Percentiles rank a stretch among this genome's conserved stretches.
phyloP scores from a whole-genome alignment of 805 yeast species.

The Wickerhamiella hasegawae region DNA sequence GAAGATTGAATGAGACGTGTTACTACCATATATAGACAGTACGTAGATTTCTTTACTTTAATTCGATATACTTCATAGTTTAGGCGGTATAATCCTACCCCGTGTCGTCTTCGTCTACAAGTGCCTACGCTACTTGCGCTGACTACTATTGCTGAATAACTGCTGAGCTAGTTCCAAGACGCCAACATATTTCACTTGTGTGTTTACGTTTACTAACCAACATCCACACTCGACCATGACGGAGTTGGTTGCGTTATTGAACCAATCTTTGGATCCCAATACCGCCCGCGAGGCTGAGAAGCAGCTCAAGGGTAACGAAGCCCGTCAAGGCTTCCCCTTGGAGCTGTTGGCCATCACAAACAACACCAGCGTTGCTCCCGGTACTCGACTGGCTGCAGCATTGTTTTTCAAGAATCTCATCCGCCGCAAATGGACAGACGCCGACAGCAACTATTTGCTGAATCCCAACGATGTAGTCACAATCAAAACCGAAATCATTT shows the following conservation, averaged over 20 bases:
- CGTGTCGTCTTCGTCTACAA: no score
- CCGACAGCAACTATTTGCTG: constrained; percentile 63
- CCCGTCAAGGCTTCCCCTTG: constrained; percentile 57
- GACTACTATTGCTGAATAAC: no score
- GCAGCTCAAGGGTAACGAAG: constrained; percentile 45
- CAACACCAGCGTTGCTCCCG: constrained; percentile 31
- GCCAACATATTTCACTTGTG: background rate
- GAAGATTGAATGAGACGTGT: no score
- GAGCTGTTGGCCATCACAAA: constrained; percentile 67
- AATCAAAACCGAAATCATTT: constrained; percentile 62
- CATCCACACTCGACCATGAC: background rate
- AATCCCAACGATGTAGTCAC: constrained; percentile 43
- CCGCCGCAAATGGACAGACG: constrained; percentile 78
- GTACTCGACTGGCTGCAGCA: constrained; percentile 74
- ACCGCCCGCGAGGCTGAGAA: constrained; percentile 31
- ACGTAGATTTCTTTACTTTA: no score
- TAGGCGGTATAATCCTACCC: no score
- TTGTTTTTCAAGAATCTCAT: constrained; percentile 79
- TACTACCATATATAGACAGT: no score
- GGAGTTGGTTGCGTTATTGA: constrained; percentile 6
- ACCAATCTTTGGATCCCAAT: constrained; percentile 15
- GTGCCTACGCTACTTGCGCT: no score
- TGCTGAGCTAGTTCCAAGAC: no score
- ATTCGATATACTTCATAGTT: no score
- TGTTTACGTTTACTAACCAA: background rate